A percentile compares a stretch with the other conserved stretches of the same genome.
phyloP scores from a whole-genome alignment of 2,329 filamentous ascomycete species.

The Penicillium sumatraense region DNA sequence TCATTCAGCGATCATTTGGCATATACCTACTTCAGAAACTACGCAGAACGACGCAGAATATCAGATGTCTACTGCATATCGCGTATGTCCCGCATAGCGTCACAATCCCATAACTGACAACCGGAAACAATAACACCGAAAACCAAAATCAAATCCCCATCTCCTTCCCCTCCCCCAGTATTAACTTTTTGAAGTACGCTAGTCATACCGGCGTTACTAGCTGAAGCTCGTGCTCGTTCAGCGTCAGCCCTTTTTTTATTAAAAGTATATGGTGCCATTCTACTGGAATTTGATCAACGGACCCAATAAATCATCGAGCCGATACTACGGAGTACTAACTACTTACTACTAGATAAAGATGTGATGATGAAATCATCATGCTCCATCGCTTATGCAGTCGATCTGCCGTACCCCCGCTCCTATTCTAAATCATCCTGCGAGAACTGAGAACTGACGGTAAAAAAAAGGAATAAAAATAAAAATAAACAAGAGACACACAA shows the following conservation, averaged over 20 bases:
- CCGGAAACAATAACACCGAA: neutral
- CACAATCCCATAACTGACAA: neutral
- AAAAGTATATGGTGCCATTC: neutral
- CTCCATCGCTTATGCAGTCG: slow-evolving; percentile 18
- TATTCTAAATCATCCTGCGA: slow-evolving; percentile 3
- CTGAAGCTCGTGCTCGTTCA: slow-evolving; percentile 3
- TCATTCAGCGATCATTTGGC: neutral
- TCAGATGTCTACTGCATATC: neutral
- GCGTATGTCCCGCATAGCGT: neutral
- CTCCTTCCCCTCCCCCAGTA: too few relatives aligned
- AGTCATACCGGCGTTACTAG: slow-evolving; percentile 2
- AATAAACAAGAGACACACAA: neutral
- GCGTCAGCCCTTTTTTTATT: neutral
- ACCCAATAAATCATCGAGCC: neutral
- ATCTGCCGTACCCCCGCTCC: slow-evolving; percentile 10
- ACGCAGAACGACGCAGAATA: neutral
- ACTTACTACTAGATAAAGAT: neutral
- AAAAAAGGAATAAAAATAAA: neutral
- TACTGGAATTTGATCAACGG: neutral
- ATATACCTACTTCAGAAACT: neutral
- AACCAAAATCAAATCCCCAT: neutral
- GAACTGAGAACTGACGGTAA: too few relatives aligned
- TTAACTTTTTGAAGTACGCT: neutral
- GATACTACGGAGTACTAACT: neutral
- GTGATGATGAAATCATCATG: slow-evolving; percentile 1